Base-by-base conservation (phyloP, 768 basidiomycete species). In the Omphalotus guepiniiformis region DNA sequence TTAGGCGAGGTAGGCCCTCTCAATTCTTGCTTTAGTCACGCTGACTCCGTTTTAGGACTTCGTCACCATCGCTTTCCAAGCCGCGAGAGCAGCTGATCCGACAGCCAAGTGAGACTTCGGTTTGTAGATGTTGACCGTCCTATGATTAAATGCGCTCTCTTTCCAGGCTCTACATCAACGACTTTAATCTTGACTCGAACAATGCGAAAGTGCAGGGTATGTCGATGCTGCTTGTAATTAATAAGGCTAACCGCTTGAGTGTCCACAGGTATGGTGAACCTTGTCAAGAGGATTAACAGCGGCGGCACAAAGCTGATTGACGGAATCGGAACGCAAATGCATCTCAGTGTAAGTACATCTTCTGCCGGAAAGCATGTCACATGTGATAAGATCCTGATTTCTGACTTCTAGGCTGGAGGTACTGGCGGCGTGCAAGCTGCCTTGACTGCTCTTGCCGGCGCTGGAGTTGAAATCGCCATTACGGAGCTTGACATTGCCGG, bases 11-110 rank as follows among this genome's bases (percentile, higher is more conserved):
- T 69, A 47, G 25, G 47, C 43, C 13, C 9, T n/a, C n/a, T n/a
- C n/a, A n/a, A 4, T 32, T 4, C n/a, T n/a, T n/a, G n/a, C n/a
- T n/a, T n/a, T n/a, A n/a, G n/a, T n/a, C n/a, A n/a, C n/a, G n/a
- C n/a, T n/a, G 21, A n/a, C n/a, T 5, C n/a, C 21, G 6, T 19
- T 45, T 15, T 47, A 71, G 62, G 66, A 67, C 39, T 79, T 76
- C 59, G 69, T 80, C 55, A 65, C 65, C 27, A 71, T 77, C 50
- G 77, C 78, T 16, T 78, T 76, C 68, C 53, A 66, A 50, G 72
- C 74, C 22, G 78, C 78, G 5, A 64, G 74, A 16, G 62, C 68
- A 26, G 72, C 74, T 6, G 78, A 80, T 59, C 65, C 71, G 22
- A 69, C 54, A 28, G 74, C 77, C 32, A 77, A 75, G 67, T 72